These are phyloP conservation scores for Infundibulicybe gibba DNA, from an alignment of 768 basidiomycete species.

Conservation along the genomic window DNA sequence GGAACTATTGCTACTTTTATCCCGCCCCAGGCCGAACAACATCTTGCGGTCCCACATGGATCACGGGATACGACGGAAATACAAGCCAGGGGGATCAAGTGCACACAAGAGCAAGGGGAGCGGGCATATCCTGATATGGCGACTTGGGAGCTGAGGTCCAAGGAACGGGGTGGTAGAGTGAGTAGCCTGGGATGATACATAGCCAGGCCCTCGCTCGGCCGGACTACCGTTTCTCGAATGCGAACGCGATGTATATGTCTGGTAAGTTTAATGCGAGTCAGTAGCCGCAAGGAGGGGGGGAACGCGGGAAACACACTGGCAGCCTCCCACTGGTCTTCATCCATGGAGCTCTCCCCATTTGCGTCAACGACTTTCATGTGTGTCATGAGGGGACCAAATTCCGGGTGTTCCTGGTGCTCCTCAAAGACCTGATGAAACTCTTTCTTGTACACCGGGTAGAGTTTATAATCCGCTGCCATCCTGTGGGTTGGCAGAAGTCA, in stretches of 20 bases:
- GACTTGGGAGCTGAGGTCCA: too few relatives aligned
- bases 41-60: too few relatives aligned
- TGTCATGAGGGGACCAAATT: conserved; percentile 80
- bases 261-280: conserved; percentile 6
- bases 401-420: conserved; percentile 74
- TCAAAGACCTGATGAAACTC: conserved; percentile 89
- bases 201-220: too few relatives aligned
- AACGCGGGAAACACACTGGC: conserved; percentile 68
- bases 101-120: too few relatives aligned
- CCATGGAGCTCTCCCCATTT: conserved; percentile 87
- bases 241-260: conserved; percentile 96
- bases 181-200: too few relatives aligned
- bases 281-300: not conserved
- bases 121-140: too few relatives aligned
- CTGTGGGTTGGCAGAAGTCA: conserved; percentile 33
- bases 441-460: conserved; percentile 73
- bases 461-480: conserved; percentile 77
- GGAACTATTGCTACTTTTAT: too few relatives aligned
- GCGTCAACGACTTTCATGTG: conserved; percentile 91
- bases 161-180: too few relatives aligned
- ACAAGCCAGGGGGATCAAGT: too few relatives aligned
- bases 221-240: conserved; percentile 66
- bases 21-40: too few relatives aligned
- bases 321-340: conserved; percentile 96
- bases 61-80: too few relatives aligned